A percentile compares a stretch with the other conserved stretches of the same genome.
These are phyloP conservation scores for Crithidia expoeki DNA, from an alignment of 208 protist genomes.

Conservation along the genomic window DNA sequence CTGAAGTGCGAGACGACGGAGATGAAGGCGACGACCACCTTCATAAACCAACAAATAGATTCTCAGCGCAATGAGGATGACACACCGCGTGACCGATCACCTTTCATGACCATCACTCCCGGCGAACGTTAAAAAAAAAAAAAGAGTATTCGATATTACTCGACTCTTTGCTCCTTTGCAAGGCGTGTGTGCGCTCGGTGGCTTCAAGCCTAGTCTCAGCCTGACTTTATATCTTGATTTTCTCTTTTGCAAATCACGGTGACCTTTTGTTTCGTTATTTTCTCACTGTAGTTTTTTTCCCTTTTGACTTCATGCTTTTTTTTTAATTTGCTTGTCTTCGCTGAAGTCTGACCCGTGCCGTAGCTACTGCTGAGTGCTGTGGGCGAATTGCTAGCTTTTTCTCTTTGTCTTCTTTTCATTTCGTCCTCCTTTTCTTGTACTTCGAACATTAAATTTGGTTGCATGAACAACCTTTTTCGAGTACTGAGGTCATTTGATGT, in stretches of 20 bases:
- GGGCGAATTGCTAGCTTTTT: background rate
- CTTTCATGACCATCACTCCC: background rate
- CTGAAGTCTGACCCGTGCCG: background rate
- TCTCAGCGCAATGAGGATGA: slow-evolving; percentile 17
- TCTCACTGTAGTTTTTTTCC: background rate
- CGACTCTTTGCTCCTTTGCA: background rate
- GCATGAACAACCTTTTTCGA: no score
- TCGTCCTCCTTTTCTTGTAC: background rate
- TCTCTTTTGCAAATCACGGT: no score
- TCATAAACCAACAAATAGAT: slow-evolving; percentile 23
- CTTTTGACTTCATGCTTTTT: slow-evolving; percentile 16
- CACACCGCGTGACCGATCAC: background rate
- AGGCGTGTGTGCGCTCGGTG: no score
- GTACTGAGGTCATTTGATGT: no score
- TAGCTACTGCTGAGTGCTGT: slow-evolving; percentile 5
- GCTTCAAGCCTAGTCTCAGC: no score
- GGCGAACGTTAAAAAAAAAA: background rate
- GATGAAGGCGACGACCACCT: slow-evolving; percentile 24
- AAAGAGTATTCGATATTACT: no score
- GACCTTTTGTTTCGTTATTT: no score
- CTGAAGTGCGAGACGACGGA: slow-evolving; percentile 37
- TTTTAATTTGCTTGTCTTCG: slow-evolving; percentile 6
- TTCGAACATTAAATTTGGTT: background rate
- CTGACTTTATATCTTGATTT: background rate
- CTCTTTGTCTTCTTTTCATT: background rate